Base-by-base conservation (phyloP, 2,329 filamentous ascomycete genomes). In the Apiospora malaysiana region DNA sequence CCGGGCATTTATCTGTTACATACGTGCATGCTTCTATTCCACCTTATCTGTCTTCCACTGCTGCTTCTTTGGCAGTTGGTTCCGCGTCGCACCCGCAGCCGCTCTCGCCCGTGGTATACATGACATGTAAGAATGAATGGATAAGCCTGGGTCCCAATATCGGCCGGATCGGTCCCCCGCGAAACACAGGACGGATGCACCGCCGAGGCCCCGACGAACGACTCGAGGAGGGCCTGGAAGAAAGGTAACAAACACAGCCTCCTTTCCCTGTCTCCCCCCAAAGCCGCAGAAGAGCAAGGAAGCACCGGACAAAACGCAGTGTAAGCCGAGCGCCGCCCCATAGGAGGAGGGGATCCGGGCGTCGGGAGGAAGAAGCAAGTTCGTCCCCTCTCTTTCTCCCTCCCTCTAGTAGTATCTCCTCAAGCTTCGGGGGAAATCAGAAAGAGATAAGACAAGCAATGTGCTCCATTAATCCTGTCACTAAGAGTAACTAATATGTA, bases 121-220 rank as follows among this genome's bases (percentile, higher is more conserved):
- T 32, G 32, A 32, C 56, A 63, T 63, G 56, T 21, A 23, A 18
- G 9, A 12, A n/a, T n/a, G n/a, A 4, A 32, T 32, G 32, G 32
- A n/a, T 32, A 32, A 6, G 6, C 56, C 32, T 63, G 21, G 27
- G 23, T 27, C 56, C 56, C 27, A 40, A n/a, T 40, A 63, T 63
- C 56, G 56, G 56, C 56, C 56, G 56, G 56, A 40, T 63, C 56
- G 56, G 56, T 40, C 27, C 56, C 56, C 56, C 56, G 56, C 56
- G 56, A 40, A 63, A 63, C 56, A 63, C 32, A 40, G 56, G 6
- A 63, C 32, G n/a, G 56, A 63, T 63, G 56, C 21, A 32, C 32
- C 27, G 56, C 32, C 56, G n/a, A 40, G 56, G 18, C 32, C 5
- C 2, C 2, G 27, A 37, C 27, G 56, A 40, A 40, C 56, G 56